phyloP scores from a whole-genome alignment of 1,139 yeast species.

The Taphrina wiesneri region DNA sequence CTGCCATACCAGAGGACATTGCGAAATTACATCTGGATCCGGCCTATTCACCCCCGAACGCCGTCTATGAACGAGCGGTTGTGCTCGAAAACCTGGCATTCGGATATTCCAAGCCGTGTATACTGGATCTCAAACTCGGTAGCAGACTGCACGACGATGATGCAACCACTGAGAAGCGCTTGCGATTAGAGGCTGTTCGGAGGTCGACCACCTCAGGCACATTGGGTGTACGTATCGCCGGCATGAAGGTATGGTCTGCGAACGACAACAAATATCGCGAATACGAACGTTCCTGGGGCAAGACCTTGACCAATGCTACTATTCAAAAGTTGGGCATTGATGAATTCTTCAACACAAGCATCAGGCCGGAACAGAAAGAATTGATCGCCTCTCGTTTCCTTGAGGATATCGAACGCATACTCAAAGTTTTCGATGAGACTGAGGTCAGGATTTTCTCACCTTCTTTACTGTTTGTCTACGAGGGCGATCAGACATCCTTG shows the following conservation, averaged over 20 bases:
- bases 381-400: slow-evolving; percentile 51
- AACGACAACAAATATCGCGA: slow-evolving; percentile 50
- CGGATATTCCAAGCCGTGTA: slow-evolving; percentile 66
- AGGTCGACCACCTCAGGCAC: slow-evolving; percentile 76
- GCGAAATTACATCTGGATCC: slow-evolving; percentile 1
- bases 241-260: slow-evolving; percentile 64
- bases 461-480: slow-evolving; percentile 72
- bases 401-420: slow-evolving; percentile 62
- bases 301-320: slow-evolving; percentile 54
- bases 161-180: slow-evolving; percentile 60
- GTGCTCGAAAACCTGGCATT: slow-evolving; percentile 72
- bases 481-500: slow-evolving; percentile 56
- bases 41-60: slow-evolving; percentile 23
- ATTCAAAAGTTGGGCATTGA: slow-evolving; percentile 46
- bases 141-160: slow-evolving; percentile 63
- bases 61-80: slow-evolving; percentile 44
- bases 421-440: slow-evolving; percentile 60
- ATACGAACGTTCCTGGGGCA: slow-evolving; percentile 71
- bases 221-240: slow-evolving; percentile 75
- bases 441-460: slow-evolving; percentile 73
- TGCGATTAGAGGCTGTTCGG: slow-evolving; percentile 65
- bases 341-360: slow-evolving; percentile 50
- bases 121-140: slow-evolving; percentile 84
- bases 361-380: slow-evolving; percentile 45
- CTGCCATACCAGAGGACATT: slow-evolving; percentile 11